These are phyloP conservation scores for Candolleomyces efflorescens DNA, from an alignment of 768 basidiomycete genomes.

Conservation along the genomic window DNA sequence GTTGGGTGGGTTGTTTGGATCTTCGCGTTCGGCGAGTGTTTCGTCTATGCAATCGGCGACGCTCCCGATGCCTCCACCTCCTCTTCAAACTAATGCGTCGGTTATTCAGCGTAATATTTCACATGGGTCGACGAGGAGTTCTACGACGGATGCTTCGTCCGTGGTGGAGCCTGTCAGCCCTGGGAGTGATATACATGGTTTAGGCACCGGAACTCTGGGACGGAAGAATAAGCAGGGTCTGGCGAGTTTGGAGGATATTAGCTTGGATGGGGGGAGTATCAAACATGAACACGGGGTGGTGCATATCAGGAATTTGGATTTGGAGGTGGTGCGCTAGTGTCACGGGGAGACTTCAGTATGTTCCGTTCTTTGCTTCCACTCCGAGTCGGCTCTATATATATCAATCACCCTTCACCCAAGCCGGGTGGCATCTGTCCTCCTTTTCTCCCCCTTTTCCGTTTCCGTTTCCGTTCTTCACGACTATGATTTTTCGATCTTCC, in stretches of 20 bases:
- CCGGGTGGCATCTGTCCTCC: too few species aligned
- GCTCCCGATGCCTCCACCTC: constrained; percentile 16
- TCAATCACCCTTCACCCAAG: too few species aligned
- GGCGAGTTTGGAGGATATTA: constrained; percentile 13
- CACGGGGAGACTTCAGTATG: too few species aligned
- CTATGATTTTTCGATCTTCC: too few species aligned
- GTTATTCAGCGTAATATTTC: constrained; percentile 33
- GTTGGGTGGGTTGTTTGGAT: constrained; percentile 65
- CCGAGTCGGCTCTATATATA: too few species aligned
- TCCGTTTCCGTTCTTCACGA: too few species aligned
- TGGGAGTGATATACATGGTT: constrained; percentile 30
- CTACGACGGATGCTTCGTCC: constrained; percentile 48
- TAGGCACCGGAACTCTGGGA: constrained; percentile 15
- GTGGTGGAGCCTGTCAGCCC: constrained; percentile 59
- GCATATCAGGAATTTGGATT: constrained; percentile 11
- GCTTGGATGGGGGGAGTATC: constrained; percentile 21
- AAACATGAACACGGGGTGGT: neutral
- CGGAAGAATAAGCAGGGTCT: too few species aligned
- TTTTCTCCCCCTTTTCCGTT: too few species aligned
- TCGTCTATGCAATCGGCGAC: constrained; percentile 35
- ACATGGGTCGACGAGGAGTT: constrained; percentile 28
- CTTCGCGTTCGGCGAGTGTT: constrained; percentile 42
- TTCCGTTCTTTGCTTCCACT: too few species aligned
- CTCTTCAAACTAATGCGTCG: constrained; percentile 5
- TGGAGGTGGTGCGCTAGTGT: constrained; percentile 3